Evolutionary conservation across 257 asterid genomes (phyloP).

Genomic region (Nicotiana knightiana): DNA sequence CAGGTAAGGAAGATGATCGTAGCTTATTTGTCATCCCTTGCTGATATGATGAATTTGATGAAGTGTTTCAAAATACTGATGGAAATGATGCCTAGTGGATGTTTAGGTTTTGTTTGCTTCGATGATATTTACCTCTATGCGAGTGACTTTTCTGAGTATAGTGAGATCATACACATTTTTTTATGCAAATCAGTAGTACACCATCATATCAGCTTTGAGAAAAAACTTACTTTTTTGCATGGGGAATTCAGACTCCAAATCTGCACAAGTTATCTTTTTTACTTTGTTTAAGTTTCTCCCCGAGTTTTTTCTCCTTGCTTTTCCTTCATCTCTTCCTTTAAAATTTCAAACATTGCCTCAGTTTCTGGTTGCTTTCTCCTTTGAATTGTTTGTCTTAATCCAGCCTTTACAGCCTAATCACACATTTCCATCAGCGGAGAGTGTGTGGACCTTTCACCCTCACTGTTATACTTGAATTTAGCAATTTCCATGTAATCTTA

Average conservation of each 20-base stretch:
- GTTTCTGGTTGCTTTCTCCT: neutral
- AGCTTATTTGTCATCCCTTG: neutral
- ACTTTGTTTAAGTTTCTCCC: neutral
- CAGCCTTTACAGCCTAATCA: neutral
- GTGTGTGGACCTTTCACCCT: neutral
- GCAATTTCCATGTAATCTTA: neutral
- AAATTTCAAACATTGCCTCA: neutral
- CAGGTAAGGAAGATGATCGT: constrained; percentile 50
- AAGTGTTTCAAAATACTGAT: neutral
- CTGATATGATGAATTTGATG: neutral
- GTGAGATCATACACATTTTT: neutral
- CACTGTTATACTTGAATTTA: neutral
- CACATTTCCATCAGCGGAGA: neutral
- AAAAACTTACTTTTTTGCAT: neutral
- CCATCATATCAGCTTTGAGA: neutral
- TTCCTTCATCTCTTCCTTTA: neutral
- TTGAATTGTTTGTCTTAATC: neutral
- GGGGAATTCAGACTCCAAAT: neutral
- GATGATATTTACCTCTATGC: neutral
- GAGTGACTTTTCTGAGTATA: neutral
- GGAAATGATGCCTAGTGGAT: neutral
- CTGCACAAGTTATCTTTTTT: neutral
- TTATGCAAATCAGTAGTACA: neutral
- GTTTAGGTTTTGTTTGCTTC: neutral
- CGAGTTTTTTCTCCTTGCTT: neutral